phyloP scores from a whole-genome alignment of 1,284 basidiomycete species.

The Lignosus rhinocerotis region DNA sequence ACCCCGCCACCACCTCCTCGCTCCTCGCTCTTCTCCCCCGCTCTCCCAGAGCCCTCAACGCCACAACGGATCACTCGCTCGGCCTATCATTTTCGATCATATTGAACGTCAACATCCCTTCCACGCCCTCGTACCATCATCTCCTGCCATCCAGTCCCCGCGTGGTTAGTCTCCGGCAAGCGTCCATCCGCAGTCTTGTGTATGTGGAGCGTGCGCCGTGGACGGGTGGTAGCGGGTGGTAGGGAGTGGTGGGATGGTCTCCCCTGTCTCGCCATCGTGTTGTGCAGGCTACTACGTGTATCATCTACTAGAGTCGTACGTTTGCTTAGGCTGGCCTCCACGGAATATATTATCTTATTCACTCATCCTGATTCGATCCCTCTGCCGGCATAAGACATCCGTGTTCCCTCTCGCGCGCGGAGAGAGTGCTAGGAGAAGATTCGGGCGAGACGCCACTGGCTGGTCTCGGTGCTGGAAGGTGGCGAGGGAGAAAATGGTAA shows the following conservation, averaged over 20 bases:
- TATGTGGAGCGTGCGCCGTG: slow-evolving; percentile 11
- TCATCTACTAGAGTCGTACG: slow-evolving; percentile 29
- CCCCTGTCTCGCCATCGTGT: slow-evolving; percentile 15
- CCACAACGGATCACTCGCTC: neutral
- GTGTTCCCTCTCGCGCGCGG: no score
- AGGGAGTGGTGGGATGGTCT: slow-evolving; percentile 15
- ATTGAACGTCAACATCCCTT: slow-evolving; percentile 6
- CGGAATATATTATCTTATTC: slow-evolving; percentile 32
- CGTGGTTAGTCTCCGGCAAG: slow-evolving; percentile 11
- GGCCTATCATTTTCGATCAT: neutral
- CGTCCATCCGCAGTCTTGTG: neutral
- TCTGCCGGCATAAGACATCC: neutral
- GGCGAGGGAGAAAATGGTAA: no score
- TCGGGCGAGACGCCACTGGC: no score
- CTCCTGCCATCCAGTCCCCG: slow-evolving; percentile 11
- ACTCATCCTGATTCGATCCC: neutral
- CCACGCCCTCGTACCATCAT: slow-evolving; percentile 13
- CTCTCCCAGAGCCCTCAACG: neutral
- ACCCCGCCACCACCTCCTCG: neutral
- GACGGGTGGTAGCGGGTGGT: slow-evolving; percentile 18
- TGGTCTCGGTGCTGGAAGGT: no score
- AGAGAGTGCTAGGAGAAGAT: no score
- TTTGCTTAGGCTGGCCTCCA: slow-evolving; percentile 30
- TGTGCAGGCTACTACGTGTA: slow-evolving; percentile 30
- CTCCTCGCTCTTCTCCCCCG: neutral